Conservation (phyloP, 129 eudicot species). For the Centaurea solstitialis region DNA sequence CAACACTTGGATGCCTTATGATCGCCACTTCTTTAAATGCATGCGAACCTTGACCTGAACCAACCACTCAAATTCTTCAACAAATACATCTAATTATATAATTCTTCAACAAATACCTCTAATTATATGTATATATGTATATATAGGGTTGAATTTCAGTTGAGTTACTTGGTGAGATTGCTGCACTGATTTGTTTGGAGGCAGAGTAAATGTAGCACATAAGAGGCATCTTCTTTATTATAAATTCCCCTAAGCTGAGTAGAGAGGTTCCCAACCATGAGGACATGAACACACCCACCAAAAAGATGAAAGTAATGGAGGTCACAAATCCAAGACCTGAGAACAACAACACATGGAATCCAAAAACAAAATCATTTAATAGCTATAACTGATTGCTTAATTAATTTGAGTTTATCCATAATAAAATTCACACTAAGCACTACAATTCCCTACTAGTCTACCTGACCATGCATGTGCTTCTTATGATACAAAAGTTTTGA, state of each 20-base stretch:
- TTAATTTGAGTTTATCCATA: too few species aligned
- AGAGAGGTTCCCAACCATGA: slow-evolving; percentile 84
- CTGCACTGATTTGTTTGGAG: slow-evolving; percentile 79
- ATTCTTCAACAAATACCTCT: too few species aligned
- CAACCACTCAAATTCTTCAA: background rate
- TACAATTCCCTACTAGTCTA: background rate
- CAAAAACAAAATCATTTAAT: background rate
- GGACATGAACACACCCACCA: slow-evolving; percentile 84
- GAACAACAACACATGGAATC: background rate
- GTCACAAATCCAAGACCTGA: slow-evolving; percentile 80
- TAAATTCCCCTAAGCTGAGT: slow-evolving; percentile 71
- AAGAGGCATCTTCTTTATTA: slow-evolving; percentile 71
- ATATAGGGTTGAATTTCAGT: background rate
- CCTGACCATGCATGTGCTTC: background rate
- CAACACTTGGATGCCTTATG: slow-evolving; percentile 69
- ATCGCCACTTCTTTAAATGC: slow-evolving; percentile 93
- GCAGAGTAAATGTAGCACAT: slow-evolving; percentile 76
- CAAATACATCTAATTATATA: background rate
- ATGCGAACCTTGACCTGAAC: slow-evolving; percentile 59
- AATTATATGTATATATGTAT: background rate
- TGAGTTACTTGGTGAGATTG: slow-evolving; percentile 68
- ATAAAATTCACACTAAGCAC: background rate
- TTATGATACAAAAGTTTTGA: background rate
- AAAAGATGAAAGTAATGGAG: slow-evolving; percentile 68
- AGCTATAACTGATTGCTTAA: too few species aligned